phyloP scores from a whole-genome alignment of 1,284 basidiomycete genomes.

The Naganishia albida region DNA sequence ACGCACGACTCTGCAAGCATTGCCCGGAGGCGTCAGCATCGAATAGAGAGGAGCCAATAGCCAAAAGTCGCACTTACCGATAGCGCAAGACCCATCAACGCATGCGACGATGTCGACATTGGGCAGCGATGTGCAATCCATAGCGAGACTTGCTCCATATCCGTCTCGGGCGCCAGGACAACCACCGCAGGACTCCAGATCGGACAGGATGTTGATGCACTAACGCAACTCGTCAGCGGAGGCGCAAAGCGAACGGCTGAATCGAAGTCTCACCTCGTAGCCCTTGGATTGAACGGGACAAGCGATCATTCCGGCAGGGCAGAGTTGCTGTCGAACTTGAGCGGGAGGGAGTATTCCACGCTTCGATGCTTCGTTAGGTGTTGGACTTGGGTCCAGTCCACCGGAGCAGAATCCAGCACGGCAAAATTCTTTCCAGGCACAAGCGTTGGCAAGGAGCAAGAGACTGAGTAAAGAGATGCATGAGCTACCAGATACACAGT shows the following conservation, averaged over 20 bases:
- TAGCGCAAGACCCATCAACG: slow-evolving; percentile 9
- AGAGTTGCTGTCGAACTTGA: slow-evolving; percentile 15
- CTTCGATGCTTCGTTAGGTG: background rate
- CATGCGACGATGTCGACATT: slow-evolving; percentile 12
- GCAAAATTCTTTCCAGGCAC: background rate
- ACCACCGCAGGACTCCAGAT: slow-evolving; percentile 13
- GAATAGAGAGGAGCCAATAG: no score
- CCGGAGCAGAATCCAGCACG: slow-evolving; percentile 8
- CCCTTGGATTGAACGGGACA: slow-evolving; percentile 13
- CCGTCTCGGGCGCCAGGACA: slow-evolving; percentile 1
- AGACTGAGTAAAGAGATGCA: background rate
- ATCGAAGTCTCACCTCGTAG: slow-evolving; percentile 7
- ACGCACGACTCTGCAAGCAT: slow-evolving; percentile 10
- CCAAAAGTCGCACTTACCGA: background rate
- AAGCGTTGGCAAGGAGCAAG: background rate
- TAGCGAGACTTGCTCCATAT: background rate
- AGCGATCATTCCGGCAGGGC: slow-evolving; percentile 9
- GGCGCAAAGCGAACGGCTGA: no score
- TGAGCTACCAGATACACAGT: slow-evolving; percentile 11
- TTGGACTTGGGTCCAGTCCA: slow-evolving; percentile 4
- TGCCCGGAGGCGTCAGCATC: no score
- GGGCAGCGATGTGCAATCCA: slow-evolving; percentile 12
- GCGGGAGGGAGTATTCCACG: background rate
- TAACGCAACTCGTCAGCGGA: background rate
- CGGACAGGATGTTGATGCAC: slow-evolving; percentile 13